phyloP scores from a whole-genome alignment of 192 early-diverging fungal species.

The Coemansia sp. region DNA sequence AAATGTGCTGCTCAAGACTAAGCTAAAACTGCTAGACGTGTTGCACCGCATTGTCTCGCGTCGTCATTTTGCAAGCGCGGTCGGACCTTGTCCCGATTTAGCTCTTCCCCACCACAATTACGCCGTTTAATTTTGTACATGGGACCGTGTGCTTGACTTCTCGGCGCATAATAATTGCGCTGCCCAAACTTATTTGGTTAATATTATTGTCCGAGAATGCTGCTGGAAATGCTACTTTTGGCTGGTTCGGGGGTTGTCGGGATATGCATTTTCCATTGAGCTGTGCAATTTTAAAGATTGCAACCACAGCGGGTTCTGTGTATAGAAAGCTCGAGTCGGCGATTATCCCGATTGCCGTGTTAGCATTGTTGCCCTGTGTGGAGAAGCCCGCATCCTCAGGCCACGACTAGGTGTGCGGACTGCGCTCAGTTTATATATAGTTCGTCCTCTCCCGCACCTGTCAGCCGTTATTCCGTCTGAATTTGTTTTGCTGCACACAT shows the following conservation, averaged over 20 bases:
- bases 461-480: background rate
- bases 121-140: background rate
- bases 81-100: conserved; percentile 5
- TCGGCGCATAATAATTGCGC: background rate
- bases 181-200: background rate
- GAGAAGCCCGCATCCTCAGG: background rate
- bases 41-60: background rate
- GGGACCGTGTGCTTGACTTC: background rate
- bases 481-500: background rate
- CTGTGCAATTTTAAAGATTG: background rate
- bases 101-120: background rate
- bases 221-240: background rate
- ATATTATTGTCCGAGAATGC: background rate
- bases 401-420: background rate
- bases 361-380: background rate
- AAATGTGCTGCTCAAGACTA: background rate
- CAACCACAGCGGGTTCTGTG: background rate
- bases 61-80: background rate
- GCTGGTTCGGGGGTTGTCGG: background rate
- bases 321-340: background rate
- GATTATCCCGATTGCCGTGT: background rate
- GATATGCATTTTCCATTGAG: background rate
- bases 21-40: background rate
- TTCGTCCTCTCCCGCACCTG: background rate
- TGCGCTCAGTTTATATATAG: background rate